Evolutionary conservation across 352 stramenopile species (phyloP).

Genomic region (Pythium dissotocum): DNA sequence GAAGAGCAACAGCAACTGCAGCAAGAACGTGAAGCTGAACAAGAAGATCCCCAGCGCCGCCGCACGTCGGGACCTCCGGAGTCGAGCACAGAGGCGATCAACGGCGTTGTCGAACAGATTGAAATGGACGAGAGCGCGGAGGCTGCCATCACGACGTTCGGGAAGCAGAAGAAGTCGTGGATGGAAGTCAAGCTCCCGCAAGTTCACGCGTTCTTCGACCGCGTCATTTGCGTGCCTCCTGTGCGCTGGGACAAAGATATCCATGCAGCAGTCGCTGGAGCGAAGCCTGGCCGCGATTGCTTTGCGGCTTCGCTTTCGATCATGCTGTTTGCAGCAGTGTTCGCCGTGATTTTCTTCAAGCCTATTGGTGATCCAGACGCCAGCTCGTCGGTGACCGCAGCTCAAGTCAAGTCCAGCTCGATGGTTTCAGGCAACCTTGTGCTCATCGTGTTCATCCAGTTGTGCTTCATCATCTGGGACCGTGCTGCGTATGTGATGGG

Average conservation of each 20-base stretch:
- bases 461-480: constrained; percentile 87
- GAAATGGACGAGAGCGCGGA: constrained; percentile 61
- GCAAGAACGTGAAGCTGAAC: constrained; percentile 1
- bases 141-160: constrained; percentile 31
- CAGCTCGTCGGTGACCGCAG: constrained; percentile 39
- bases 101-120: constrained; percentile 57
- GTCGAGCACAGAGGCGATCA: constrained; percentile 8
- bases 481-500: constrained; percentile 77
- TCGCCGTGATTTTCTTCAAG: constrained; percentile 79
- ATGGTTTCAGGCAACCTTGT: constrained; percentile 88
- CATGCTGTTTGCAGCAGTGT: constrained; percentile 65
- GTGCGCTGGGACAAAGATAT: constrained; percentile 87
- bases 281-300: constrained; percentile 80
- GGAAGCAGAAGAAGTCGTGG: constrained; percentile 49
- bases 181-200: constrained; percentile 51
- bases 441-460: constrained; percentile 75
- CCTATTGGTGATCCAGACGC: constrained; percentile 60
- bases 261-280: constrained; percentile 70
- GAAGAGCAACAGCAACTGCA: constrained; percentile 14
- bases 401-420: constrained; percentile 61
- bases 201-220: constrained; percentile 58
- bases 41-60: constrained; percentile 8
- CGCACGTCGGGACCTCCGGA: constrained; percentile 6
- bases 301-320: constrained; percentile 69
- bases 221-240: constrained; percentile 63